phyloP scores from a whole-genome alignment of 371 early-diverging fungal species.

The Chytridium lagenaria region DNA sequence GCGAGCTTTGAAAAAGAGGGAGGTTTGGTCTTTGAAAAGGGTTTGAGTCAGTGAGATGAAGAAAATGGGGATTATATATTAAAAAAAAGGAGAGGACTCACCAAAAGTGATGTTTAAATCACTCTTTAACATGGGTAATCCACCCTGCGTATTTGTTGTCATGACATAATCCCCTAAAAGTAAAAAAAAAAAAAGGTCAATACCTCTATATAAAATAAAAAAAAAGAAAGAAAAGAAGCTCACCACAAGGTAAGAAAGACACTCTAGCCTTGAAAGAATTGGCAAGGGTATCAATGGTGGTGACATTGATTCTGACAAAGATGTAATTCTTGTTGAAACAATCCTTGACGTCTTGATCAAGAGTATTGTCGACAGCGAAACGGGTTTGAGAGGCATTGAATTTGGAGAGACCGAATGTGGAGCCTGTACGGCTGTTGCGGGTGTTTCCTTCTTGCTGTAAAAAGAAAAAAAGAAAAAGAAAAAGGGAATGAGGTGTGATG shows the following conservation, averaged over 20 bases:
- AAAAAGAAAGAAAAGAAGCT: too few relatives aligned
- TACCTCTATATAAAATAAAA: too few relatives aligned
- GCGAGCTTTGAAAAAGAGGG: not conserved
- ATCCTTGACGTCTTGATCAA: not conserved
- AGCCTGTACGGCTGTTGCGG: not conserved
- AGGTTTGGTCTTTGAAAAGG: slow-evolving; percentile 1
- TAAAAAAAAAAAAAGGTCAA: not conserved
- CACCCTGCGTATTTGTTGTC: not conserved
- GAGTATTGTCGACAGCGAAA: not conserved
- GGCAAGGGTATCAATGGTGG: not conserved
- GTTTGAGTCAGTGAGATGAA: not conserved
- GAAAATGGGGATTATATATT: not conserved
- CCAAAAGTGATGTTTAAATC: not conserved
- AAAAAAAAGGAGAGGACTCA: not conserved
- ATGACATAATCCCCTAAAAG: not conserved
- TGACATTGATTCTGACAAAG: not conserved
- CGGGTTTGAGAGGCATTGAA: not conserved
- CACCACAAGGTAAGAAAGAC: not conserved
- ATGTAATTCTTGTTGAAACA: not conserved
- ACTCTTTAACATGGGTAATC: not conserved
- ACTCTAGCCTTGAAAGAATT: slow-evolving; percentile 5
- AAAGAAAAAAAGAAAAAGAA: not conserved
- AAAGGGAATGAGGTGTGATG: too few relatives aligned
- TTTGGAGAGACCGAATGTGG: not conserved
- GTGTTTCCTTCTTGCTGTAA: not conserved